Conservation (phyloP, 2,329 filamentous ascomycete genomes). For the Xenoacremonium recifei region DNA sequence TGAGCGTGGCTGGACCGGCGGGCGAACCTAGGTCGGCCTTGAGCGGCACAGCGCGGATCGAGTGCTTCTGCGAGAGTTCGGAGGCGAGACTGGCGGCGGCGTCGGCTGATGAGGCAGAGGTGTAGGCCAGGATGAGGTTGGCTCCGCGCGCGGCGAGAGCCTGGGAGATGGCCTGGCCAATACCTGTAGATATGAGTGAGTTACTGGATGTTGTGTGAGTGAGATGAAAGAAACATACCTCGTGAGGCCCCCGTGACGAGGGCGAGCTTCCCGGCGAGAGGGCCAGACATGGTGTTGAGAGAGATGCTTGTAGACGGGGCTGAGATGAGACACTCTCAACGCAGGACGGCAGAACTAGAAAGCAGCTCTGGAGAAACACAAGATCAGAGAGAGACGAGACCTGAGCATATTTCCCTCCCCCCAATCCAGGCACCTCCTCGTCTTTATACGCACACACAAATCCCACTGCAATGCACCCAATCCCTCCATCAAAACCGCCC, state of each 20-base stretch:
- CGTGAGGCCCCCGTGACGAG: constrained; percentile 78
- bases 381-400: neutral
- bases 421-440: neutral
- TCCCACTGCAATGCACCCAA: no score
- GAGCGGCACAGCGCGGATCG: constrained; percentile 59
- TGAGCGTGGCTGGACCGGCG: constrained; percentile 20
- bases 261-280: constrained; percentile 72
- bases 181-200: constrained; percentile 16
- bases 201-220: neutral
- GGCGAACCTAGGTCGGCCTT: constrained; percentile 51
- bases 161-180: constrained; percentile 22
- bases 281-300: constrained; percentile 36
- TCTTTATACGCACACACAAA: constrained; percentile 13
- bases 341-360: neutral
- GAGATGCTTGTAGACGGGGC: no score
- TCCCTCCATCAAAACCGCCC: constrained; percentile 1
- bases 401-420: neutral
- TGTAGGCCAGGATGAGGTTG: constrained; percentile 26
- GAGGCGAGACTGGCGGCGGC: constrained; percentile 18
- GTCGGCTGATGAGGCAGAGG: constrained; percentile 15
- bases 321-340: no score
- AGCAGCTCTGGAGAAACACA: neutral
- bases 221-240: constrained; percentile 49
- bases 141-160: constrained; percentile 25
- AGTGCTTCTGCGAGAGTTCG: constrained; percentile 42